These are phyloP conservation scores for Polytrichum formosum DNA, from an alignment of 225 moss, liverwort and hornwort species.

Conservation along the genomic window DNA sequence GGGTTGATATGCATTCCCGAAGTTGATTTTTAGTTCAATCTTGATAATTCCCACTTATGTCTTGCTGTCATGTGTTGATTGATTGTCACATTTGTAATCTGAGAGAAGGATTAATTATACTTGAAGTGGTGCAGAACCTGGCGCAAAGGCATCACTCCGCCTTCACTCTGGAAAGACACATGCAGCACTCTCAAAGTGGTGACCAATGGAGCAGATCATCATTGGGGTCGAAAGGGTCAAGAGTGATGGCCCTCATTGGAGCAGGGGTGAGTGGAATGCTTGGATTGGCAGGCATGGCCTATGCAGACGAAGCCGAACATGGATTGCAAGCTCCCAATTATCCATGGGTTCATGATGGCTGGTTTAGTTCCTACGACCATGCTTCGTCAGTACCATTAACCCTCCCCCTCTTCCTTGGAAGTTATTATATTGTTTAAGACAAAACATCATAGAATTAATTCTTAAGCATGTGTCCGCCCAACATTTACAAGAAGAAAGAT, in stretches of 20 bases:
- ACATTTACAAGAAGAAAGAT: too few species aligned
- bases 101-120: too few species aligned
- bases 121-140: too few species aligned
- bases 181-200: neutral
- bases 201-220: neutral
- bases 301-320: conserved; percentile 72
- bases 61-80: too few species aligned
- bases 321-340: conserved; percentile 54
- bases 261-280: conserved; percentile 60
- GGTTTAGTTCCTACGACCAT: conserved; percentile 75
- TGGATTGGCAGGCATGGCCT: conserved; percentile 40
- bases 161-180: neutral
- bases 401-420: neutral
- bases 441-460: too few species aligned
- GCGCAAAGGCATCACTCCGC: too few species aligned
- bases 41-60: too few species aligned
- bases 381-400: conserved; percentile 30
- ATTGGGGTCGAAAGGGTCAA: conserved; percentile 1
- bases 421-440: too few species aligned
- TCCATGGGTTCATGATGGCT: conserved; percentile 71
- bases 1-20: too few species aligned
- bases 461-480: too few species aligned
- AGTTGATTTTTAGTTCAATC: too few species aligned
- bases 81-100: too few species aligned
- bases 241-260: conserved; percentile 27